These are phyloP conservation scores for Thielaviopsis musarum DNA, from an alignment of 2,329 filamentous ascomycete genomes.

Conservation along the genomic window DNA sequence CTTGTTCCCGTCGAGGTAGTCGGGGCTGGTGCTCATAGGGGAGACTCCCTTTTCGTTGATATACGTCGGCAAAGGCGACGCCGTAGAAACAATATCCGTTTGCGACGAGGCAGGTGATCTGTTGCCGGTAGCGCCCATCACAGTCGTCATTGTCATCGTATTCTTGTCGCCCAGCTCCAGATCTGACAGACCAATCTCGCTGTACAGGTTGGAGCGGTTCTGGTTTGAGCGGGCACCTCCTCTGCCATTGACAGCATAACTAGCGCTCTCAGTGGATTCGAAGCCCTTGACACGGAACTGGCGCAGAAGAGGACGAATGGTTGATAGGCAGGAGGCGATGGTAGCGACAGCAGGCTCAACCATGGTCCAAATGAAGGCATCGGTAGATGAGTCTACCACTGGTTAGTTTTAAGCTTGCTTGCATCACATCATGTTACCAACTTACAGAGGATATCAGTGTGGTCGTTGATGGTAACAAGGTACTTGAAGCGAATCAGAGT, in stretches of 20 bases:
- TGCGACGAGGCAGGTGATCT: constrained; percentile 8
- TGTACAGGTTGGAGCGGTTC: constrained; percentile 14
- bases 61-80: neutral
- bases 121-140: constrained; percentile 6
- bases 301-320: constrained; percentile 36
- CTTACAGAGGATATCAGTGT: constrained; percentile 32
- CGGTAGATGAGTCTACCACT: constrained; percentile 25
- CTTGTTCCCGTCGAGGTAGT: neutral
- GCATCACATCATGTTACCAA: neutral
- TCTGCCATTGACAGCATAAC: constrained; percentile 1
- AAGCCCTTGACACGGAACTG: constrained; percentile 31
- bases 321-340: constrained; percentile 34
- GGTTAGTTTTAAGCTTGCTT: neutral
- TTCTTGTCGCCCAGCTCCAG: constrained; percentile 10
- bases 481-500: constrained; percentile 35
- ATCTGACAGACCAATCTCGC: constrained; percentile 5
- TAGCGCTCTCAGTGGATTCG: constrained; percentile 14
- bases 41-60: neutral
- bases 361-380: constrained; percentile 40
- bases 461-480: constrained; percentile 27
- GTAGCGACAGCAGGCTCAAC: constrained; percentile 40
- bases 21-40: neutral
- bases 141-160: constrained; percentile 1
- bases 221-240: constrained; percentile 17
- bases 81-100: constrained; percentile 2